Evolutionary conservation across 2,329 filamentous ascomycete species (phyloP).

Genomic region (Blumeriella jaapii): DNA sequence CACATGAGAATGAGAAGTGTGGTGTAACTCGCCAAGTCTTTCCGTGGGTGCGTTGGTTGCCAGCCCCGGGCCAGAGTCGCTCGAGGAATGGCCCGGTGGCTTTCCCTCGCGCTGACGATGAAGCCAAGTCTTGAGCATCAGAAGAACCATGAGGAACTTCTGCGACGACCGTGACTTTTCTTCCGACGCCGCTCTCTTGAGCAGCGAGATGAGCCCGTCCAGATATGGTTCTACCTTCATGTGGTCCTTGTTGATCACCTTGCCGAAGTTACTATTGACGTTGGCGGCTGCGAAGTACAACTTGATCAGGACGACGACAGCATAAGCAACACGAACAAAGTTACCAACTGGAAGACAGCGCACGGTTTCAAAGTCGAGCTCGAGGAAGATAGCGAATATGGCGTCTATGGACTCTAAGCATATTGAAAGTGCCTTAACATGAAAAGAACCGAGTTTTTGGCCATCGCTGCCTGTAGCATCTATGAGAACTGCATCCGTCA

Average conservation of each 20-base stretch:
- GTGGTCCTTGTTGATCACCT: constrained; percentile 55
- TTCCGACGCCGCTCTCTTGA: constrained; percentile 49
- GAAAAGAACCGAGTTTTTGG: constrained; percentile 25
- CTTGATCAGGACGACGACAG: constrained; percentile 46
- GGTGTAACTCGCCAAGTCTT: neutral
- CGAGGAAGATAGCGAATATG: constrained; percentile 39
- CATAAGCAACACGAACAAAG: constrained; percentile 43
- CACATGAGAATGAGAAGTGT: neutral
- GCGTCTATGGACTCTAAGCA: constrained; percentile 42
- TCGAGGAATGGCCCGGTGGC: neutral
- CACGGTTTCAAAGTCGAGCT: constrained; percentile 35
- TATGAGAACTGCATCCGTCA: constrained; percentile 22
- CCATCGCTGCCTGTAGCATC: constrained; percentile 10
- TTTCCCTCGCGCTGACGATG: constrained; percentile 25
- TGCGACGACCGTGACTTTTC: constrained; percentile 53
- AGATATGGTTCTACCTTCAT: constrained; percentile 57
- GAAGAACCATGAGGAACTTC: constrained; percentile 60
- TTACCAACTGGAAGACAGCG: constrained; percentile 38
- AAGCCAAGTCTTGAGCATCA: constrained; percentile 57
- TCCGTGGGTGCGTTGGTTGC: constrained; percentile 2
- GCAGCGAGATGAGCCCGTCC: constrained; percentile 56
- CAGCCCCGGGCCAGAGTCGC: neutral
- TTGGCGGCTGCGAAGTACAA: constrained; percentile 49
- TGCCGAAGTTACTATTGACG: constrained; percentile 54
- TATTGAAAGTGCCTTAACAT: constrained; percentile 40